These are phyloP conservation scores for Cercospora nicotianae DNA, from an alignment of 2,329 filamentous ascomycete species.

Conservation along the genomic window DNA sequence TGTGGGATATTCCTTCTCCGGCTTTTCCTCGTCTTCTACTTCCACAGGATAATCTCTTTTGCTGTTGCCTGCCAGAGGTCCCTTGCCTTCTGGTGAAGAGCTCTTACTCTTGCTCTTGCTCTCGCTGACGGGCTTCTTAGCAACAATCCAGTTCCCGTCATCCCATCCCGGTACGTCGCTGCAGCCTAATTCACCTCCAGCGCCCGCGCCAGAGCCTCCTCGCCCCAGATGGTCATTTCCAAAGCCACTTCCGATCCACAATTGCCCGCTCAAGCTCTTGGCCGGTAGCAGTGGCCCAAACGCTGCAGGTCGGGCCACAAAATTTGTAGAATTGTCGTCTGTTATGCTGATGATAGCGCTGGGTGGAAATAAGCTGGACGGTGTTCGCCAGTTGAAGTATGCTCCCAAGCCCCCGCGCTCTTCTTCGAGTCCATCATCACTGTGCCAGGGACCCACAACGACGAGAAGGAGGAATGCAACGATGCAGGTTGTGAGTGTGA, in stretches of 20 bases:
- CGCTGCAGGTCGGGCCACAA: conserved; percentile 86
- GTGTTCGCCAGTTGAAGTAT: conserved; percentile 53
- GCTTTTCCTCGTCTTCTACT: conserved; percentile 52
- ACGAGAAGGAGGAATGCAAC: conserved; percentile 47
- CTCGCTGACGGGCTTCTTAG: conserved; percentile 27
- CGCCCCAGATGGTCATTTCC: conserved; percentile 71
- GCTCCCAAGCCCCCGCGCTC: conserved; percentile 42
- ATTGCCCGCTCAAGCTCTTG: conserved; percentile 77
- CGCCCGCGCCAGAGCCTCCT: conserved; percentile 53
- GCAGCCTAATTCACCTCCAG: conserved; percentile 86
- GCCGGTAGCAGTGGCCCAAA: conserved; percentile 79
- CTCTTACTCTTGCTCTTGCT: conserved; percentile 26
- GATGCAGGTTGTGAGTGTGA: conserved; percentile 47
- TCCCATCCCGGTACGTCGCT: conserved; percentile 91
- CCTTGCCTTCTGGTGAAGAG: conserved; percentile 14
- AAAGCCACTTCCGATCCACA: conserved; percentile 94
- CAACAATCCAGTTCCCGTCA: conserved; percentile 49
- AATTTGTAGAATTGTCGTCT: conserved; percentile 97
- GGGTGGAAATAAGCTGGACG: conserved; percentile 87
- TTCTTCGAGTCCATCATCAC: conserved; percentile 25
- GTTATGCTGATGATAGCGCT: conserved; percentile 95
- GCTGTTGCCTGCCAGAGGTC: conserved; percentile 23
- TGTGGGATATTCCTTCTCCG: conserved; percentile 25
- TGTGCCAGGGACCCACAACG: conserved; percentile 39
- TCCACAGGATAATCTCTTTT: conserved; percentile 26